These are phyloP conservation scores for Huntiella savannae DNA, from an alignment of 2,329 filamentous ascomycete genomes.

Conservation along the genomic window DNA sequence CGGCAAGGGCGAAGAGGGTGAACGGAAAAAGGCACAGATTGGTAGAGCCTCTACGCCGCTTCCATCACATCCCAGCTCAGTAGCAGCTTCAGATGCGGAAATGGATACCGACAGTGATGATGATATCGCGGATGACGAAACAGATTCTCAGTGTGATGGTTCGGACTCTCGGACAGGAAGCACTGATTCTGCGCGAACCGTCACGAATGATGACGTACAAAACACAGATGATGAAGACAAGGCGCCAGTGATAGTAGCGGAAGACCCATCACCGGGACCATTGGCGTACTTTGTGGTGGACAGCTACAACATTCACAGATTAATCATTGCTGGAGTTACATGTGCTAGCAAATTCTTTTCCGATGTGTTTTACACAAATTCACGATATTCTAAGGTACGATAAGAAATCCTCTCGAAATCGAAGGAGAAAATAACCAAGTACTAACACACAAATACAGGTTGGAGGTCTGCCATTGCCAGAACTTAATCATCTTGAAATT, in stretches of 20 bases:
- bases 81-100: not conserved
- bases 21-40: not conserved
- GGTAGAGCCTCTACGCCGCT: no score
- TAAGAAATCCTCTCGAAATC: not conserved
- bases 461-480: constrained; percentile 73
- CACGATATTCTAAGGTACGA: constrained; percentile 89
- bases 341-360: constrained; percentile 99
- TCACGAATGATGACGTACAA: constrained; percentile 15
- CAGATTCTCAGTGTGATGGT: not conserved
- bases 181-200: not conserved
- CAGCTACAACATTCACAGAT: constrained; percentile 93
- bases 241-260: not conserved
- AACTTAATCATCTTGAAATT: constrained; percentile 88
- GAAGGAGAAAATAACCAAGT: not conserved
- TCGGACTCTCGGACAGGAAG: not conserved
- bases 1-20: not conserved
- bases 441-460: constrained; percentile 38
- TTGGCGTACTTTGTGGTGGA: constrained; percentile 73
- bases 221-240: constrained; percentile 12
- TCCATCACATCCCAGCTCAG: not conserved
- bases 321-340: constrained; percentile 92
- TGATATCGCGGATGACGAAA: constrained; percentile 4
- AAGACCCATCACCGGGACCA: not conserved
- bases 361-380: constrained; percentile 97
- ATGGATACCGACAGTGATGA: constrained; percentile 5